phyloP scores from a whole-genome alignment of 257 asterid species.

The Primulina tabacum region DNA sequence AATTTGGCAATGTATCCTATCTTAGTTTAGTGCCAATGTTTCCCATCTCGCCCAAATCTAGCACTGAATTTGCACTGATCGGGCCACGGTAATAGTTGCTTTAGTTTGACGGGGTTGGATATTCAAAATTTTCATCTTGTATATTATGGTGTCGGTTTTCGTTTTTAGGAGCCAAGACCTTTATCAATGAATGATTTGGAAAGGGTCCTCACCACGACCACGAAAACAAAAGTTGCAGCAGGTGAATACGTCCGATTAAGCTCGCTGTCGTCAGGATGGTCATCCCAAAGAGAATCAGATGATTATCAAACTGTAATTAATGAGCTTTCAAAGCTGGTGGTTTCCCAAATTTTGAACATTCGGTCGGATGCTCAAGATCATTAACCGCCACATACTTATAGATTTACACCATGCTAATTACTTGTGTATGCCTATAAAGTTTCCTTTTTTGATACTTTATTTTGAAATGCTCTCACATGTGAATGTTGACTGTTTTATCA shows the following conservation, averaged over 20 bases:
- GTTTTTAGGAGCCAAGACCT: constrained; percentile 61
- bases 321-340: constrained; percentile 54
- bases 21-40: background rate
- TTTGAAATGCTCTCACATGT: background rate
- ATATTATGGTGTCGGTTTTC: background rate
- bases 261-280: constrained; percentile 39
- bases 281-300: constrained; percentile 37
- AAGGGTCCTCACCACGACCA: constrained; percentile 49
- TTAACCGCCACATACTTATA: constrained; percentile 2
- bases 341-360: constrained; percentile 52
- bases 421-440: background rate
- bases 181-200: constrained; percentile 67
- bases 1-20: background rate
- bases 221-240: constrained; percentile 71
- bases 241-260: constrained; percentile 52
- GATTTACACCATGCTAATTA: background rate
- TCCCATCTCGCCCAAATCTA: background rate
- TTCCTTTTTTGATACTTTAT: background rate
- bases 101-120: background rate
- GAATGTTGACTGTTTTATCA: background rate
- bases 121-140: background rate
- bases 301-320: constrained; percentile 48
- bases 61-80: background rate
- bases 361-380: constrained; percentile 47
- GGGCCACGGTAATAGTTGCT: background rate